phyloP scores from a whole-genome alignment of 2,329 filamentous ascomycete genomes.

The Fusarium redolens region DNA sequence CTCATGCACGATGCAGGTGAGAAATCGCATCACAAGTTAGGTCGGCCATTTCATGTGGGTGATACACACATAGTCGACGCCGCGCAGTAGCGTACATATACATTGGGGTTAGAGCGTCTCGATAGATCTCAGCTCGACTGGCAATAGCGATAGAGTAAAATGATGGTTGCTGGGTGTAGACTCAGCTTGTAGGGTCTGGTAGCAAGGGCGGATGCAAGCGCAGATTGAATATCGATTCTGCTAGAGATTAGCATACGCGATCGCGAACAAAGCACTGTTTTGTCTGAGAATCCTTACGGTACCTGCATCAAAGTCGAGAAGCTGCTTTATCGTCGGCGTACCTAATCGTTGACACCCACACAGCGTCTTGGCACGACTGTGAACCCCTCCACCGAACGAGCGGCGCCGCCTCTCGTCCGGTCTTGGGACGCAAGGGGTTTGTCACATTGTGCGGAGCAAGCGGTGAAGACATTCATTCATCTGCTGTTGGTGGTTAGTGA shows the following conservation, averaged over 20 bases:
- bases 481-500: constrained; percentile 4
- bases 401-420: constrained; percentile 19
- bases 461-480: constrained; percentile 31
- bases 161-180: constrained; percentile 1
- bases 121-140: constrained; percentile 30
- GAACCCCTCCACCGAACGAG: constrained; percentile 19
- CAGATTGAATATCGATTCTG: constrained; percentile 20
- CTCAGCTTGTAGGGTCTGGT: constrained; percentile 5
- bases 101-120: constrained; percentile 13
- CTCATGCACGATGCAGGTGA: constrained; percentile 37
- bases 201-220: constrained; percentile 4
- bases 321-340: constrained; percentile 7
- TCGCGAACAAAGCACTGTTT: constrained; percentile 21
- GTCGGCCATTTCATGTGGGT: constrained; percentile 27
- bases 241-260: constrained; percentile 1
- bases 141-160: constrained; percentile 10
- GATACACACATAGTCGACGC: constrained; percentile 19
- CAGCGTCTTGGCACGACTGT: constrained; percentile 3
- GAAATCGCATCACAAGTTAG: constrained; percentile 21
- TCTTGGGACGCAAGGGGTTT: constrained; percentile 33
- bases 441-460: constrained; percentile 20
- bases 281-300: constrained; percentile 8
- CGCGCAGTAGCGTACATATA: constrained; percentile 20
- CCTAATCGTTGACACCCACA: constrained; percentile 26
- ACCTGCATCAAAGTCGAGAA: constrained; percentile 8